A percentile compares a stretch with the other conserved stretches of the same genome.
Evolutionary conservation across 805 yeast genomes (phyloP).

Genomic region (Debaryomyces maramus): DNA sequence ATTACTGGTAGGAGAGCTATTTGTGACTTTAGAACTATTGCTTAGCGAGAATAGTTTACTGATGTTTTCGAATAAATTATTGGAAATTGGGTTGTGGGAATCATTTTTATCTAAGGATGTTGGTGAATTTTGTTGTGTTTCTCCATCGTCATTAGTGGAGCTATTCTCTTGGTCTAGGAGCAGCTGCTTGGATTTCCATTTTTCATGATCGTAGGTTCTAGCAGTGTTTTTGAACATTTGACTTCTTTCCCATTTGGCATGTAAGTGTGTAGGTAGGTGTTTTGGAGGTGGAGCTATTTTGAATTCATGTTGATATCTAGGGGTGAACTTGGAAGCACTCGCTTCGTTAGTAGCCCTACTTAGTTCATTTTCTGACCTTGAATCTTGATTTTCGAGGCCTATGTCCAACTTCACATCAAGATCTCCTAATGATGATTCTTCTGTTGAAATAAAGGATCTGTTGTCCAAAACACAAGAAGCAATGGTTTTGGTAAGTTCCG

Average conservation of each 20-base stretch:
- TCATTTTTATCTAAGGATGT: neutral
- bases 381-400: neutral
- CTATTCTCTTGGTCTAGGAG: conserved; percentile 1
- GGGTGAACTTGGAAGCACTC: neutral
- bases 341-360: neutral
- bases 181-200: conserved; percentile 8
- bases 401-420: neutral
- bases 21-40: conserved; percentile 1
- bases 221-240: conserved; percentile 18
- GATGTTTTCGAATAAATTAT: conserved; percentile 1
- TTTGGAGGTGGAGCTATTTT: conserved; percentile 12
- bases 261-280: conserved; percentile 10
- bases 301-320: conserved; percentile 13
- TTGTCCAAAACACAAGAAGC: conserved; percentile 3
- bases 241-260: conserved; percentile 20
- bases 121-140: neutral
- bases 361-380: neutral
- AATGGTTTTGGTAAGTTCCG: neutral
- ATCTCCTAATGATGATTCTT: neutral
- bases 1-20: neutral
- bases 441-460: conserved; percentile 2
- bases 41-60: conserved; percentile 1
- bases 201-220: conserved; percentile 8
- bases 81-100: neutral
- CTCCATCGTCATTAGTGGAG: neutral